These are phyloP conservation scores for Dactylonectria macrodidyma DNA, from an alignment of 2,329 filamentous ascomycete species.

Conservation along the genomic window DNA sequence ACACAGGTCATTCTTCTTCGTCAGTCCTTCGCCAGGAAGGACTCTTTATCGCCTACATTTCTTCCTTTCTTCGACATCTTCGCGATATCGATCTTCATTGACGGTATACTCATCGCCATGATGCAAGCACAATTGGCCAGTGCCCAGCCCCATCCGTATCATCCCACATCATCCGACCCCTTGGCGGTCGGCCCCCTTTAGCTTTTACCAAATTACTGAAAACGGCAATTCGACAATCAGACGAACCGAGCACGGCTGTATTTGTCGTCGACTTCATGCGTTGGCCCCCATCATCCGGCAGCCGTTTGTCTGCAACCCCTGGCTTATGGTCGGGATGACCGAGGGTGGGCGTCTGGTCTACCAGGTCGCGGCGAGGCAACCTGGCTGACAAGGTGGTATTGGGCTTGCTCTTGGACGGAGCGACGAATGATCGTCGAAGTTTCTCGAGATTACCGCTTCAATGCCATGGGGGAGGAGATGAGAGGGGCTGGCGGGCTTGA, in stretches of 20 bases:
- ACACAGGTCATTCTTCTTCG: no score
- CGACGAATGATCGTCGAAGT: neutral
- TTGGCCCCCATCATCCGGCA: neutral
- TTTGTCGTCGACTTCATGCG: neutral
- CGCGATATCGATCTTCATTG: neutral
- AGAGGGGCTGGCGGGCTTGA: neutral
- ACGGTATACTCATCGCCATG: neutral
- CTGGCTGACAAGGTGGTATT: neutral
- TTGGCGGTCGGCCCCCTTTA: neutral
- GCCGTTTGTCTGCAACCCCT: slow-evolving; percentile 2
- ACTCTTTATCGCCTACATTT: no score
- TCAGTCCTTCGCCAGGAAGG: no score
- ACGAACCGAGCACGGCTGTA: no score
- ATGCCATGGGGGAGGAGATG: neutral
- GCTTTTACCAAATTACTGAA: no score
- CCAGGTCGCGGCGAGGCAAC: neutral
- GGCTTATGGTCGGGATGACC: neutral
- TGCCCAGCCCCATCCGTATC: neutral
- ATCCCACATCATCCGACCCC: neutral
- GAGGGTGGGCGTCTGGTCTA: neutral
- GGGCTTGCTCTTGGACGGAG: neutral
- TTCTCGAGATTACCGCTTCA: neutral
- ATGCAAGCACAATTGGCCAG: neutral
- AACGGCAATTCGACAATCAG: no score
- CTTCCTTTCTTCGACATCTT: neutral